Conservation (phyloP, 192 early-diverging fungal genomes). For the Rhizoclosmatium globosum region DNA sequence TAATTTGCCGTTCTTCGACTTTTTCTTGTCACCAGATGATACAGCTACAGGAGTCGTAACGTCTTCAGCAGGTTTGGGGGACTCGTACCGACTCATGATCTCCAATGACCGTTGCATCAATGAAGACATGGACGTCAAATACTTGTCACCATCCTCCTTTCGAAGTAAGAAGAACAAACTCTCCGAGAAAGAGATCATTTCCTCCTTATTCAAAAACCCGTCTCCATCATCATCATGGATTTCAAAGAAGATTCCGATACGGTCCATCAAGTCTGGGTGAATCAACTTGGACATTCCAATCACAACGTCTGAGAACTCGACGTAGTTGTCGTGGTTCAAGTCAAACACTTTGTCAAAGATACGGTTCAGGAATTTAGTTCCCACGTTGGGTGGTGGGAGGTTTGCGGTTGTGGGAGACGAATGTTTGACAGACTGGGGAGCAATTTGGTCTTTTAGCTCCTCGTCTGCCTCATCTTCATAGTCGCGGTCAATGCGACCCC, state of each 20-base stretch:
- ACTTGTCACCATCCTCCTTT: conserved; percentile 59
- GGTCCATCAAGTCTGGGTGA: conserved; percentile 78
- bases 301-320: conserved; percentile 83
- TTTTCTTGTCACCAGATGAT: background rate
- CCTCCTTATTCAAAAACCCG: conserved; percentile 72
- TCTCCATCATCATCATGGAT: conserved; percentile 78
- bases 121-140: conserved; percentile 65
- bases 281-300: conserved; percentile 78
- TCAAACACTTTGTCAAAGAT: conserved; percentile 64
- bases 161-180: conserved; percentile 82
- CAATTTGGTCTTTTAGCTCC: conserved; percentile 19
- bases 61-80: background rate
- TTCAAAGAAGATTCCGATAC: conserved; percentile 83
- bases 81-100: conserved; percentile 48
- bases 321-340: conserved; percentile 55
- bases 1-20: background rate
- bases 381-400: conserved; percentile 41
- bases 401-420: background rate
- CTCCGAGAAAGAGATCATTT: conserved; percentile 87
- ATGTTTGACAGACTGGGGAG: background rate
- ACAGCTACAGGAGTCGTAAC: background rate
- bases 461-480: conserved; percentile 44
- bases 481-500: conserved; percentile 54
- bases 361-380: conserved; percentile 39
- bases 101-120: conserved; percentile 73